These are phyloP conservation scores for Amborella trichopoda DNA, from an alignment of 164 flowering plant genomes.

Conservation along the genomic window DNA sequence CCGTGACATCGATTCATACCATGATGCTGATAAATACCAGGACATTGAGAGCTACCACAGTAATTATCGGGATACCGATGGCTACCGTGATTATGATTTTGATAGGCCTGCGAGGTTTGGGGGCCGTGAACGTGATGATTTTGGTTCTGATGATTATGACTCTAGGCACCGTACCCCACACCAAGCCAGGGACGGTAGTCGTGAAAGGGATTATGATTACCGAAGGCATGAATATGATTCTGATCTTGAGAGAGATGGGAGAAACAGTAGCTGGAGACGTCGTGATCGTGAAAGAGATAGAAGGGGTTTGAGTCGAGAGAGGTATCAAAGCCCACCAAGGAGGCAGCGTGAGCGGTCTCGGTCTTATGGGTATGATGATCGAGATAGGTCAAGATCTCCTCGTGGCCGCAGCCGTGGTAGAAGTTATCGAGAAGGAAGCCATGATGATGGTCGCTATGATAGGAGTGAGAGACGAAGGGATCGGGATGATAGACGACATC, in stretches of 20 bases:
- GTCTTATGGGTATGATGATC: slow-evolving; percentile 51
- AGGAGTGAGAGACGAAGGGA: slow-evolving; percentile 66
- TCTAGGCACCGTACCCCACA: slow-evolving; percentile 39
- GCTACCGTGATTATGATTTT: slow-evolving; percentile 39
- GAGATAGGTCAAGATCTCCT: slow-evolving; percentile 78
- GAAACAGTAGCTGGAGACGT: slow-evolving; percentile 67
- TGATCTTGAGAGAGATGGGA: slow-evolving; percentile 72
- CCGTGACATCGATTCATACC: slow-evolving; percentile 29
- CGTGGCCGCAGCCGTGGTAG: slow-evolving; percentile 66
- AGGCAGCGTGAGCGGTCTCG: slow-evolving; percentile 54
- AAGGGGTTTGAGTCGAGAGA: slow-evolving; percentile 56
- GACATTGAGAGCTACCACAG: slow-evolving; percentile 39
- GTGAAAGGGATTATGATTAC: slow-evolving; percentile 74
- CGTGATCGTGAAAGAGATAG: slow-evolving; percentile 69
- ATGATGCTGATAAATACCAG: slow-evolving; percentile 40
- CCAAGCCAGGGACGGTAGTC: slow-evolving; percentile 63
- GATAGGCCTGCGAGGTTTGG: slow-evolving; percentile 56
- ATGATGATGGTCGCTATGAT: slow-evolving; percentile 63
- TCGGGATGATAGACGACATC: slow-evolving; percentile 63
- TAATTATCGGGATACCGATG: slow-evolving; percentile 19
- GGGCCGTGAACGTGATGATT: slow-evolving; percentile 60
- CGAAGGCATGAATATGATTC: slow-evolving; percentile 78
- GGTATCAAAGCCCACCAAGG: slow-evolving; percentile 61
- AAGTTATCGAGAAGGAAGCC: slow-evolving; percentile 79
- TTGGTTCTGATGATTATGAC: slow-evolving; percentile 62